These are phyloP conservation scores for Colletotrichum eleusines DNA, from an alignment of 2,329 filamentous ascomycete genomes.

Conservation along the genomic window DNA sequence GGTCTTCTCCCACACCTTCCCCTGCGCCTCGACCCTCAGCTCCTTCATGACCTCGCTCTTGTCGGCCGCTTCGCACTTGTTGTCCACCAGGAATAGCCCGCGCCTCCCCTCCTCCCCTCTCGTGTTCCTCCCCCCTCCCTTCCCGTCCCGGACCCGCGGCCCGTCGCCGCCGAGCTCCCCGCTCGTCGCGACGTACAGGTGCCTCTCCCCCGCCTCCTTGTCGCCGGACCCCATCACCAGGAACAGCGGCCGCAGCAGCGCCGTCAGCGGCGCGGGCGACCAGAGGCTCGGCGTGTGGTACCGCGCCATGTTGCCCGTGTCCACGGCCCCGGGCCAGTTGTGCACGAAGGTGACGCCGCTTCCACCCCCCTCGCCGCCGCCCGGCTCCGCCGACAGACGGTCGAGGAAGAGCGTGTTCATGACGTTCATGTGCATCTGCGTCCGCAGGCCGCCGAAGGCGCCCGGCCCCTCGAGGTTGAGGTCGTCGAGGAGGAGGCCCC, in stretches of 20 bases:
- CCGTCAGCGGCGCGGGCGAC: conserved; percentile 29
- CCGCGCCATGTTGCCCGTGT: conserved; percentile 44
- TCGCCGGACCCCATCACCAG: conserved; percentile 16
- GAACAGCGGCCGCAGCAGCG: conserved; percentile 33
- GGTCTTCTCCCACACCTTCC: conserved; percentile 39
- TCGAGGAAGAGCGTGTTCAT: conserved; percentile 47
- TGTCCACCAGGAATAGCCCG: conserved; percentile 33
- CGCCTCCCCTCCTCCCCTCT: not conserved
- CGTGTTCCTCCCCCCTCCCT: conserved; percentile 9
- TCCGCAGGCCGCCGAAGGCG: conserved; percentile 44
- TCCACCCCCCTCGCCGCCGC: conserved; percentile 36
- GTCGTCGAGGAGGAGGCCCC: conserved; percentile 44
- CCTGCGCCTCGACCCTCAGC: conserved; percentile 26
- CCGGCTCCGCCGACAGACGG: conserved; percentile 40
- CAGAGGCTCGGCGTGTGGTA: conserved; percentile 16
- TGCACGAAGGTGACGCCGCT: conserved; percentile 45
- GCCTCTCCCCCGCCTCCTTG: conserved; percentile 36
- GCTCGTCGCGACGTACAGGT: conserved; percentile 36
- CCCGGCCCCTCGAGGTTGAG: conserved; percentile 43
- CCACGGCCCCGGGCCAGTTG: conserved; percentile 48
- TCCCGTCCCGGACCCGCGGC: not conserved
- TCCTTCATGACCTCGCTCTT: conserved; percentile 12
- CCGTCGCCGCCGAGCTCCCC: conserved; percentile 22
- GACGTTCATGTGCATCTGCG: conserved; percentile 37
- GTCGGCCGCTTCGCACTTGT: conserved; percentile 34